phyloP scores from a whole-genome alignment of 2,329 filamentous ascomycete species.

The Zymoseptoria crescenta region DNA sequence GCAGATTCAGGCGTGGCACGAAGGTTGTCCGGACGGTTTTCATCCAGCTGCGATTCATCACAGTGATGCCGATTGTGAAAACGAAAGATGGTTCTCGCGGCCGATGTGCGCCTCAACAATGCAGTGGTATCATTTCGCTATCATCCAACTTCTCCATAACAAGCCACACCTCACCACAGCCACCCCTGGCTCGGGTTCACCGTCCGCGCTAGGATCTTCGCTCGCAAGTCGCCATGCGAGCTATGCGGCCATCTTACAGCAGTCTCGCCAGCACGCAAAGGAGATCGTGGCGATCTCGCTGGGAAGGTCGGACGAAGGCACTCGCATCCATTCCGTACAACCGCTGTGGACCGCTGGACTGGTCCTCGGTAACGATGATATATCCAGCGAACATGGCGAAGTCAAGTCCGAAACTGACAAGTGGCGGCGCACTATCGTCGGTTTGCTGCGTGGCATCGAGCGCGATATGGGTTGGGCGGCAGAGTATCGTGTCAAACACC shows the following conservation, averaged over 20 bases:
- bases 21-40: constrained; percentile 53
- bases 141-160: constrained; percentile 54
- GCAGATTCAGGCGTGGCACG: constrained; percentile 53
- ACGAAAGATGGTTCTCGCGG: constrained; percentile 36
- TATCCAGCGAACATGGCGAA: constrained; percentile 9
- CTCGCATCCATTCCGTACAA: constrained; percentile 52
- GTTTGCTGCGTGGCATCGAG: constrained; percentile 52
- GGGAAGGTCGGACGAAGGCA: constrained; percentile 47
- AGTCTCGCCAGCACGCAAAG: constrained; percentile 50
- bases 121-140: constrained; percentile 58
- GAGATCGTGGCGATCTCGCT: constrained; percentile 56
- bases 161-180: constrained; percentile 48
- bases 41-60: constrained; percentile 45
- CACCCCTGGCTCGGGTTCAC: background rate
- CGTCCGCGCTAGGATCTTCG: constrained; percentile 30
- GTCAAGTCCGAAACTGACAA: constrained; percentile 24
- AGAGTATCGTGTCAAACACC: constrained; percentile 51
- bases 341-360: constrained; percentile 56
- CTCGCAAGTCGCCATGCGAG: constrained; percentile 48
- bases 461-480: constrained; percentile 57
- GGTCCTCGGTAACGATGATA: constrained; percentile 44
- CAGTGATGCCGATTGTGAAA: constrained; percentile 54
- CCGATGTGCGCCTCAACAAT: constrained; percentile 59
- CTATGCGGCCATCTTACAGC: constrained; percentile 50
- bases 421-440: constrained; percentile 49